Evolutionary conservation across 805 yeast species (phyloP).

Genomic region (Geotrichum ghanense): DNA sequence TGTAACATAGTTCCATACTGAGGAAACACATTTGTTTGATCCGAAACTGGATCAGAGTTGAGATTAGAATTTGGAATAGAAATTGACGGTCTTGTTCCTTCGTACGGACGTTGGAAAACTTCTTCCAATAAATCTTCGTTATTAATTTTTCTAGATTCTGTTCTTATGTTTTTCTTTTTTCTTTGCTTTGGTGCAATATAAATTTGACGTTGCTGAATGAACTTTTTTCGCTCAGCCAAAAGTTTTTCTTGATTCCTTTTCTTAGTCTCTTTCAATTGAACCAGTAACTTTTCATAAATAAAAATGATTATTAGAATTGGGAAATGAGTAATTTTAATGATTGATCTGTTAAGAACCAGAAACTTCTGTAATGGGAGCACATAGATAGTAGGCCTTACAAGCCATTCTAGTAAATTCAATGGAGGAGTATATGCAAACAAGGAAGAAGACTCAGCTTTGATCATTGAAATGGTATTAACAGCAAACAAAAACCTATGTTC

Average conservation of each 20-base stretch:
- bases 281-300: constrained; percentile 21
- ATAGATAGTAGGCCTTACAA: constrained; percentile 23
- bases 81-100: constrained; percentile 14
- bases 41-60: too few relatives aligned
- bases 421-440: constrained; percentile 29
- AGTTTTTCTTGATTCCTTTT: constrained; percentile 5
- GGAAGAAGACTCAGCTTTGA: constrained; percentile 26
- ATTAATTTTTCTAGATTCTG: constrained; percentile 13
- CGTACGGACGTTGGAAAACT: constrained; percentile 21
- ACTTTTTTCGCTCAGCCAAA: constrained; percentile 7
- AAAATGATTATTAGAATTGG: constrained; percentile 26
- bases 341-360: constrained; percentile 22
- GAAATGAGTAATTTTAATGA: constrained; percentile 28
- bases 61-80: too few relatives aligned
- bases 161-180: neutral
- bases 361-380: constrained; percentile 22
- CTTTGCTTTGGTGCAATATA: neutral
- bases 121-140: constrained; percentile 21
- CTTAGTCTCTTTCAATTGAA: constrained; percentile 4
- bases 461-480: constrained; percentile 27
- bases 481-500: constrained; percentile 29
- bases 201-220: constrained; percentile 3
- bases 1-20: neutral
- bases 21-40: neutral
- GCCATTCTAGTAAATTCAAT: constrained; percentile 24